A percentile compares a stretch with the other conserved stretches of the same genome.
Evolutionary conservation across 805 yeast species (phyloP).

Genomic region (Saccharomyces mikatae): DNA sequence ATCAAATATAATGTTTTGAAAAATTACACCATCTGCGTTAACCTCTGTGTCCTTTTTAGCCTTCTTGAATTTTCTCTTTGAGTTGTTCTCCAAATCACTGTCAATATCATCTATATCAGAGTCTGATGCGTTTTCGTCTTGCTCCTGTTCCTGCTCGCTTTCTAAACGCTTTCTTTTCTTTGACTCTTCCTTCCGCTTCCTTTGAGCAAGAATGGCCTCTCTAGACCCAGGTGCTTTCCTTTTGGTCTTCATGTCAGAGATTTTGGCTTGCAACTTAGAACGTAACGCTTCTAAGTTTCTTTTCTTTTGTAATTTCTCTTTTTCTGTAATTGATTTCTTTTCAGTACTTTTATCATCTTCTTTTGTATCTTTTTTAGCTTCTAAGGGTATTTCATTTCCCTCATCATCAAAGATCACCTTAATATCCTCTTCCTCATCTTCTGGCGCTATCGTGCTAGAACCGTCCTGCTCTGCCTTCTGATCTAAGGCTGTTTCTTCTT

Average conservation of each 20-base stretch:
- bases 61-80: constrained; percentile 29
- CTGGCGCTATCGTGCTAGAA: constrained; percentile 3
- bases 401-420: constrained; percentile 63
- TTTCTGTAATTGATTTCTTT: constrained; percentile 13
- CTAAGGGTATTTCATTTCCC: constrained; percentile 40
- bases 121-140: constrained; percentile 30
- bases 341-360: constrained; percentile 2
- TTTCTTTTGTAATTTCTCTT: constrained; percentile 35
- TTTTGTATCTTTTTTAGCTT: constrained; percentile 4
- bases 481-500: constrained; percentile 19
- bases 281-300: constrained; percentile 57
- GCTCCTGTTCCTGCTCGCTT: constrained; percentile 34
- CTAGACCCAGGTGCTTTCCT: constrained; percentile 94
- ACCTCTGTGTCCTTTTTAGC: constrained; percentile 26
- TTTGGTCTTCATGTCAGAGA: constrained; percentile 59
- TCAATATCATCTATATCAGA: constrained; percentile 18
- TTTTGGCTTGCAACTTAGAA: constrained; percentile 70
- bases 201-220: constrained; percentile 66
- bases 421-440: constrained; percentile 24
- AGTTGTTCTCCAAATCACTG: constrained; percentile 15
- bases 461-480: constrained; percentile 10
- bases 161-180: constrained; percentile 24
- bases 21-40: constrained; percentile 46
- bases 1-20: constrained; percentile 71
- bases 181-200: constrained; percentile 38